Conservation (phyloP, 176 grass and related monocot species). For the Paspalum vaginatum region DNA sequence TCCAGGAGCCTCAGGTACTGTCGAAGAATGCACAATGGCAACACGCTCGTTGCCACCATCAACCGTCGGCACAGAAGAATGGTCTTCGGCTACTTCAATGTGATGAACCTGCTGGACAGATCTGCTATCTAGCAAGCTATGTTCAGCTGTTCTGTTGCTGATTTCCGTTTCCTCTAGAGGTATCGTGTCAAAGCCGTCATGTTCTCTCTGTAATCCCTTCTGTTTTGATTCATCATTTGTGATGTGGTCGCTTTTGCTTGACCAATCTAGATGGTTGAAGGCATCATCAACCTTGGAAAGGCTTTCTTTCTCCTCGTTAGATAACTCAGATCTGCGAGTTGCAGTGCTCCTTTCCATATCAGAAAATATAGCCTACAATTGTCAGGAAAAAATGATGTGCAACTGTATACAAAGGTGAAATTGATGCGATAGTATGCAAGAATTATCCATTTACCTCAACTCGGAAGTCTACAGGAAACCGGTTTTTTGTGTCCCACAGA, state of each 20-base stretch:
- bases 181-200: conserved; percentile 42
- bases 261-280: conserved; percentile 44
- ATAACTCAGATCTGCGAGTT: conserved; percentile 19
- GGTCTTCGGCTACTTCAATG: conserved; percentile 16
- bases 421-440: not conserved
- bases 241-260: conserved; percentile 20
- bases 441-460: conserved; percentile 66
- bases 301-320: conserved; percentile 33
- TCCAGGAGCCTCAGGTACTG: not conserved
- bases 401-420: conserved; percentile 1
- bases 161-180: conserved; percentile 36
- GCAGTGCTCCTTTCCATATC: conserved; percentile 35
- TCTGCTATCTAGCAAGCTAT: conserved; percentile 26
- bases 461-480: conserved; percentile 89
- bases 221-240: conserved; percentile 24
- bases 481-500: conserved; percentile 79
- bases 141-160: conserved; percentile 5
- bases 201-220: not conserved
- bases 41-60: not conserved
- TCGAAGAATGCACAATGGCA: not conserved
- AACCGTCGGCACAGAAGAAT: conserved; percentile 27
- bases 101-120: conserved; percentile 38
- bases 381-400: conserved; percentile 6
- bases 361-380: conserved; percentile 53
- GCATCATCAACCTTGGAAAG: conserved; percentile 39